These are phyloP conservation scores for Penicillium cataractarum DNA, from an alignment of 495 filamentous ascomycete genomes.

Conservation along the genomic window DNA sequence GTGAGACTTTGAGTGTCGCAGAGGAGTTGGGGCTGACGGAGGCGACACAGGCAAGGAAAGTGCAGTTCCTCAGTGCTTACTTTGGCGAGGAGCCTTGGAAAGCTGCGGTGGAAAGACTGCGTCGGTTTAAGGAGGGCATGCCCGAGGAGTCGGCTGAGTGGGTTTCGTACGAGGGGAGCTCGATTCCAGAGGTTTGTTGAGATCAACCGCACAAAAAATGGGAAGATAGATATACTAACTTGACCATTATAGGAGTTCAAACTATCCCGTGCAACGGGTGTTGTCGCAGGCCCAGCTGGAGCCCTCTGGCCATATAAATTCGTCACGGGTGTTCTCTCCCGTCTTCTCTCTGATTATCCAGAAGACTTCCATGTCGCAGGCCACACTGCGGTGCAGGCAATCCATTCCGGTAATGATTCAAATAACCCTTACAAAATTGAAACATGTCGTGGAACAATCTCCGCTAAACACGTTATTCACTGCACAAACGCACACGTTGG, in stretches of 20 bases:
- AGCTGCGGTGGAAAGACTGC: slow-evolving; percentile 24
- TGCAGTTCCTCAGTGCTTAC: slow-evolving; percentile 38
- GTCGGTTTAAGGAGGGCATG: slow-evolving; percentile 35
- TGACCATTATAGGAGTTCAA: slow-evolving; percentile 31
- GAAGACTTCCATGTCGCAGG: slow-evolving; percentile 71
- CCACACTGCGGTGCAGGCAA: slow-evolving; percentile 63
- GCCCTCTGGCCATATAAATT: slow-evolving; percentile 82
- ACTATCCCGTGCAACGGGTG: slow-evolving; percentile 47
- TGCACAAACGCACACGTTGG: slow-evolving; percentile 81
- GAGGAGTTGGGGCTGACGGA: slow-evolving; percentile 33
- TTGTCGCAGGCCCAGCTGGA: slow-evolving; percentile 49
- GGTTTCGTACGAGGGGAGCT: slow-evolving; percentile 26
- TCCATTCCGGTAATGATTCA: slow-evolving; percentile 23
- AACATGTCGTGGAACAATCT: slow-evolving; percentile 66
- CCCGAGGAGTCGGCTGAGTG: slow-evolving; percentile 36
- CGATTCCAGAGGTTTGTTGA: slow-evolving; percentile 28
- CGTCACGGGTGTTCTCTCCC: slow-evolving; percentile 65
- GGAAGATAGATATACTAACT: background rate
- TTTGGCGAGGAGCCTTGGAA: slow-evolving; percentile 34
- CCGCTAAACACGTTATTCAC: slow-evolving; percentile 64
- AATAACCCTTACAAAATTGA: slow-evolving; percentile 42
- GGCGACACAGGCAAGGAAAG: slow-evolving; percentile 33
- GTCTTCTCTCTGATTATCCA: slow-evolving; percentile 45
- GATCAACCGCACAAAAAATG: background rate
- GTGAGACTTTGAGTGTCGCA: slow-evolving; percentile 34